Evolutionary conservation across 805 yeast species (phyloP), one percentile per base, ranked within the genome.

Genomic region (Limtongozyma cylindracea): DNA sequence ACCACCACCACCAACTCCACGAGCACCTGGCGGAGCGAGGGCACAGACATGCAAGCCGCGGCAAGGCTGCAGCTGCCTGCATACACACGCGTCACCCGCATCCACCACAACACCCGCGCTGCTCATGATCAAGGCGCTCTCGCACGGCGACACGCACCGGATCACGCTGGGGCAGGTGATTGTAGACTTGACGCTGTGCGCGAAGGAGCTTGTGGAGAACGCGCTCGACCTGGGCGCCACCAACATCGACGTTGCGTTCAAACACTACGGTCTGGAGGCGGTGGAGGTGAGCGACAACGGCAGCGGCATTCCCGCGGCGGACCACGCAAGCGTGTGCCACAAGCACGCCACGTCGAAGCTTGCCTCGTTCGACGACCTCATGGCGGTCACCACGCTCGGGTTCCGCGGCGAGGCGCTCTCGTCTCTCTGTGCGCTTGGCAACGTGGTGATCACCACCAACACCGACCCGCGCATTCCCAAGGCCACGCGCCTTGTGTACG

Each of bases 131-230:
- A 4, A n/a, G 11, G 18, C n/a, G 11, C n/a, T 17, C n/a, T 5
- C 18, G 18, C 5, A 30, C 1, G 31, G 33, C 7, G 91, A 82
- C 31, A 55, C 80, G 5, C 76, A 73, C 30, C 52, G 57, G 27
- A 63, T 84, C 25, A 78, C 94, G 0, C 77, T 95, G 0, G 94
- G 94, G 0, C 98, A 88, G 40, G 96, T 88, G 9, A 73, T 88
- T 8, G 60, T 68, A 4, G 92, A 76, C 32, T 43, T 88, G 19
- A 51, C 62, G 0, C 64, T 84, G 0, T 72, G 76, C 0, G 66
- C 72, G 15, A 84, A 84, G 37, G 98, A 84, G 39, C 45, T 82
- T 2, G 53, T 88, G 3, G 98, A 84, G 34, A 84, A 84, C 38
- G 49, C 88, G 15, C 46, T 84, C 5, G 98, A 88, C 45, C 88